A percentile compares a stretch with the other conserved stretches of the same genome.
These are phyloP conservation scores for Fusarium cicatricum DNA, from an alignment of 2,329 filamentous ascomycete species.

Conservation along the genomic window DNA sequence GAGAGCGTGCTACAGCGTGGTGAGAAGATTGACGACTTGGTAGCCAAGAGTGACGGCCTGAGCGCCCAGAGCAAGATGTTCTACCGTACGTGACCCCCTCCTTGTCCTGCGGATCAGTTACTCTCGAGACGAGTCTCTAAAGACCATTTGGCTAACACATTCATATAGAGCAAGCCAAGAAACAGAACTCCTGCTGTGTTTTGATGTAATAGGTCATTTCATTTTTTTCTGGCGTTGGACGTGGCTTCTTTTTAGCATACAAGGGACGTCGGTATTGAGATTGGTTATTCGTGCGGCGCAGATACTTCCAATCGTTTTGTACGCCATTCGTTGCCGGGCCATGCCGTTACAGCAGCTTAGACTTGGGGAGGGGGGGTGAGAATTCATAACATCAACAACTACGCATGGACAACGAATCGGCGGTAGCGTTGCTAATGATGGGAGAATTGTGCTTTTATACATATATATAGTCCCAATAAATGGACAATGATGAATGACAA, in stretches of 20 bases:
- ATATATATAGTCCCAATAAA: constrained; percentile 12
- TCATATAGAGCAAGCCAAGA: constrained; percentile 71
- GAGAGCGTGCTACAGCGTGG: constrained; percentile 86
- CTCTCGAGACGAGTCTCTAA: background rate
- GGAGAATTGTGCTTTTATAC: constrained; percentile 22
- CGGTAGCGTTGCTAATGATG: constrained; percentile 10
- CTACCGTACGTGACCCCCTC: constrained; percentile 70
- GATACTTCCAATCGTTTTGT: constrained; percentile 40
- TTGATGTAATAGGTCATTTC: constrained; percentile 63
- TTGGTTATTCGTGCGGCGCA: constrained; percentile 46
- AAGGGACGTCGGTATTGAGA: constrained; percentile 41
- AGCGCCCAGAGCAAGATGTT: constrained; percentile 98
- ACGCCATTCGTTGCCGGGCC: constrained; percentile 35
- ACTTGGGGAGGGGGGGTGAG: constrained; percentile 11
- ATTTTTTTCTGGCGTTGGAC: constrained; percentile 45
- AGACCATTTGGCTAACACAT: constrained; percentile 7
- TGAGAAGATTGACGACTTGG: constrained; percentile 95
- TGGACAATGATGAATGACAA: constrained; percentile 31
- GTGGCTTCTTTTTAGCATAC: constrained; percentile 43
- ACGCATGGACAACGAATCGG: constrained; percentile 2
- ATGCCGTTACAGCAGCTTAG: constrained; percentile 36
- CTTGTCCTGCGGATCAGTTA: background rate
- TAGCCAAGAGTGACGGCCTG: constrained; percentile 90
- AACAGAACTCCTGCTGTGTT: constrained; percentile 80
- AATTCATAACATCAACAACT: constrained; percentile 12